Evolutionary conservation across 2,329 filamentous ascomycete genomes (phyloP).

Genomic region (Paracamarosporium sp.): DNA sequence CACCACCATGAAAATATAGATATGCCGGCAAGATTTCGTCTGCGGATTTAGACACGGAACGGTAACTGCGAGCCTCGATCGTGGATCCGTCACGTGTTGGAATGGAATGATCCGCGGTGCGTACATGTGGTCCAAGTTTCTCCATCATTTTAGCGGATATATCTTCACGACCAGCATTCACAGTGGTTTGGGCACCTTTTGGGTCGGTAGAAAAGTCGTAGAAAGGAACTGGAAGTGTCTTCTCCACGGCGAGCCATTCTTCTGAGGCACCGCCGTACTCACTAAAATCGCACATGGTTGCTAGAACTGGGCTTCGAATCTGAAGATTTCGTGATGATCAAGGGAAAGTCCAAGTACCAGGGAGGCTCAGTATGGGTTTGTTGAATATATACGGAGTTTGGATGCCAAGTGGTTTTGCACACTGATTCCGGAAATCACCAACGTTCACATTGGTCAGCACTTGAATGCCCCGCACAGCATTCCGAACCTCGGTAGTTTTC

Average conservation of each 20-base stretch:
- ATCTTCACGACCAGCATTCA: slow-evolving; percentile 32
- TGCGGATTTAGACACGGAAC: slow-evolving; percentile 41
- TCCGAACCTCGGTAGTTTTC: not conserved
- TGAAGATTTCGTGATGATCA: not conserved
- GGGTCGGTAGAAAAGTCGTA: slow-evolving; percentile 31
- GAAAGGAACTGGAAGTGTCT: slow-evolving; percentile 28
- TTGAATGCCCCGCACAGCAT: not conserved
- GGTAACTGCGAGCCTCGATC: slow-evolving; percentile 57
- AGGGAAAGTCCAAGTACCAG: no score
- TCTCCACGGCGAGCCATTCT: slow-evolving; percentile 42
- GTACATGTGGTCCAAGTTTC: slow-evolving; percentile 28
- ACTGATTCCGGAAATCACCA: not conserved
- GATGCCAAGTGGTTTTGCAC: no score
- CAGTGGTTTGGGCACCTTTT: slow-evolving; percentile 16
- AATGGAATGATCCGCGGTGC: slow-evolving; percentile 35
- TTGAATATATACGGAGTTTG: not conserved
- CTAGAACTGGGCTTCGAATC: not conserved
- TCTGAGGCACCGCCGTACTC: slow-evolving; percentile 38
- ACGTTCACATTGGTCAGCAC: not conserved
- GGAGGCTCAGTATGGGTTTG: no score
- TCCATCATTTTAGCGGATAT: slow-evolving; percentile 26
- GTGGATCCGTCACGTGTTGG: slow-evolving; percentile 53
- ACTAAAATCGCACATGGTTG: slow-evolving; percentile 29
- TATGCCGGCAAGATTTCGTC: slow-evolving; percentile 56
- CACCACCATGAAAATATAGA: slow-evolving; percentile 60